These are phyloP conservation scores for Linderniella brevidens DNA, from an alignment of 257 asterid genomes.

Conservation along the genomic window DNA sequence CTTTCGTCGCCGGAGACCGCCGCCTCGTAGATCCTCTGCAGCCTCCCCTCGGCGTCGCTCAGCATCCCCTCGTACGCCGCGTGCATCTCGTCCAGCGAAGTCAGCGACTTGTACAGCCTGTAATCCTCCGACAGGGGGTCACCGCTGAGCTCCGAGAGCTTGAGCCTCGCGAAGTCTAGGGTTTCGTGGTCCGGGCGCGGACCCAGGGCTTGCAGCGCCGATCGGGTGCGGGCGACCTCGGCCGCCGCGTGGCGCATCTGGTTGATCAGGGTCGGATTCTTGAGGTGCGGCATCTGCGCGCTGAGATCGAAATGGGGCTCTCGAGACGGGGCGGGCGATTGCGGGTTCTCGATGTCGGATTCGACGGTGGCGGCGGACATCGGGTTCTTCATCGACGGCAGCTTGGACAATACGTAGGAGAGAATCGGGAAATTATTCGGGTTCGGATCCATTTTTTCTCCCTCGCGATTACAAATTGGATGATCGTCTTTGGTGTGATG, in stretches of 20 bases:
- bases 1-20: constrained; percentile 43
- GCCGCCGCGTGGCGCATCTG: constrained; percentile 64
- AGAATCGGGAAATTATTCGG: constrained; percentile 74
- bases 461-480: too few relatives aligned
- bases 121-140: constrained; percentile 24
- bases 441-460: constrained; percentile 59
- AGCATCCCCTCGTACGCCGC: constrained; percentile 63
- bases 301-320: constrained; percentile 79
- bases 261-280: constrained; percentile 41
- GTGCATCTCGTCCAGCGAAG: constrained; percentile 72
- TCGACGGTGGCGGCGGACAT: constrained; percentile 18
- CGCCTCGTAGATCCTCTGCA: constrained; percentile 76
- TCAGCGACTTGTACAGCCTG: constrained; percentile 42
- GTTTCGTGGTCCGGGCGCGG: constrained; percentile 88
- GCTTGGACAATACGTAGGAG: constrained; percentile 58
- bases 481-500: too few relatives aligned
- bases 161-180: constrained; percentile 49
- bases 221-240: constrained; percentile 69
- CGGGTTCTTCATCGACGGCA: constrained; percentile 43
- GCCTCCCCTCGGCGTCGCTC: constrained; percentile 56
- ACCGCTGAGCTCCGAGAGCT: constrained; percentile 40
- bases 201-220: constrained; percentile 47
- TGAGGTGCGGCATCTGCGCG: constrained; percentile 75
- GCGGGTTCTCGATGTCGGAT: constrained; percentile 64
- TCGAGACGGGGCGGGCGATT: constrained; percentile 13